phyloP scores from a whole-genome alignment of 257 asterid species.

The Nicotiana benthamiana region DNA sequence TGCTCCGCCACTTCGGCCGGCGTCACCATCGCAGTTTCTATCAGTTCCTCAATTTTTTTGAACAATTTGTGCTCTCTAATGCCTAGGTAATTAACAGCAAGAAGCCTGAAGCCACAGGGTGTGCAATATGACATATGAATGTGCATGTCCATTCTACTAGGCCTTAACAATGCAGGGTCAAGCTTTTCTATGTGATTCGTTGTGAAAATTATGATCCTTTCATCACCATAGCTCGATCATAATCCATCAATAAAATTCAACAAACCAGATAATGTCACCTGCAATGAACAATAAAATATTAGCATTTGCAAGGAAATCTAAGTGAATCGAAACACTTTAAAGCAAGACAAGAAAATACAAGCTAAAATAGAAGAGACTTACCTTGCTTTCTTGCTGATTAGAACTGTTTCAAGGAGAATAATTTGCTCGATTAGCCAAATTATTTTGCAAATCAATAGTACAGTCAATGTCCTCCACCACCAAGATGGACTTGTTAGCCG shows the following conservation, averaged over 20 bases:
- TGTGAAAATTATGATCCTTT: constrained; percentile 60
- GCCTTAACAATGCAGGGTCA: constrained; percentile 58
- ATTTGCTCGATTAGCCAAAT: constrained; percentile 21
- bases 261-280: constrained; percentile 61
- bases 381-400: constrained; percentile 27
- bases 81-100: constrained; percentile 49
- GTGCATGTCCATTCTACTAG: constrained; percentile 76
- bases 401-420: background rate
- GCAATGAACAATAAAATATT: no score
- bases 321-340: background rate
- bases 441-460: constrained; percentile 43
- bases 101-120: constrained; percentile 42
- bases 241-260: constrained; percentile 62
- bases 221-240: constrained; percentile 72
- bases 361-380: background rate
- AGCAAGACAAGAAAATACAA: background rate
- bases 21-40: constrained; percentile 28
- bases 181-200: constrained; percentile 58
- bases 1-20: constrained; percentile 81
- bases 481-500: constrained; percentile 48
- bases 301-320: no score
- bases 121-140: constrained; percentile 60
- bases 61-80: constrained; percentile 32
- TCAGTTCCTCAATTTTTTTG: constrained; percentile 36
- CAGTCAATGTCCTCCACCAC: constrained; percentile 72